phyloP scores from a whole-genome alignment of 768 basidiomycete genomes.

The Infundibulicybe gibba region DNA sequence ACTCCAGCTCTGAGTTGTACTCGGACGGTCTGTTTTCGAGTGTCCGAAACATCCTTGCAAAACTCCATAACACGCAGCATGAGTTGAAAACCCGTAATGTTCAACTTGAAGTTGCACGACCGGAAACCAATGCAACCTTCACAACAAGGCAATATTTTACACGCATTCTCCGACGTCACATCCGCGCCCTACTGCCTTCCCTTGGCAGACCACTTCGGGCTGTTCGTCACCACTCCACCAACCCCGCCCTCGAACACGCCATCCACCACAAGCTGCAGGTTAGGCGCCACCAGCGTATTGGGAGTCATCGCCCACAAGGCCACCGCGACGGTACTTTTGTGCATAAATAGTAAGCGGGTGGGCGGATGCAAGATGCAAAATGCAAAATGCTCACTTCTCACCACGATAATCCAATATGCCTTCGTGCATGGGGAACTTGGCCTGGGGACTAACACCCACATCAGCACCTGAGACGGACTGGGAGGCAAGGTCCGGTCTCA shows the following conservation, averaged over 20 bases:
- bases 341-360: neutral
- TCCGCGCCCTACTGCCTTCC: conserved; percentile 16
- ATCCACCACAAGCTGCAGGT: conserved; percentile 52
- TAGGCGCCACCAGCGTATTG: conserved; percentile 41
- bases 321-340: conserved; percentile 51
- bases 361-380: conserved; percentile 1
- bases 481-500: conserved; percentile 16
- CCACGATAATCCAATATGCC: conserved; percentile 77
- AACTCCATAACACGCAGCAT: too few species aligned
- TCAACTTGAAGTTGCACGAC: too few species aligned
- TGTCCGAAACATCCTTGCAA: too few species aligned
- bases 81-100: too few species aligned
- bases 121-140: too few species aligned
- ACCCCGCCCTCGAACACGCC: conserved; percentile 63
- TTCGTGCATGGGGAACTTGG: conserved; percentile 79
- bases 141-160: too few species aligned
- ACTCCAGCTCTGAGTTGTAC: too few species aligned
- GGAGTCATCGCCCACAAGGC: conserved; percentile 68
- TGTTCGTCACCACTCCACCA: conserved; percentile 50
- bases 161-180: too few species aligned
- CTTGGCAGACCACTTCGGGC: conserved; percentile 50
- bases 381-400: conserved; percentile 47
- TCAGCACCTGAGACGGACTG: too few species aligned
- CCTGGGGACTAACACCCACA: conserved; percentile 52
- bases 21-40: too few species aligned